These are phyloP conservation scores for Solanum hybrid DNA, from an alignment of 305 asterid genomes.

Conservation along the genomic window DNA sequence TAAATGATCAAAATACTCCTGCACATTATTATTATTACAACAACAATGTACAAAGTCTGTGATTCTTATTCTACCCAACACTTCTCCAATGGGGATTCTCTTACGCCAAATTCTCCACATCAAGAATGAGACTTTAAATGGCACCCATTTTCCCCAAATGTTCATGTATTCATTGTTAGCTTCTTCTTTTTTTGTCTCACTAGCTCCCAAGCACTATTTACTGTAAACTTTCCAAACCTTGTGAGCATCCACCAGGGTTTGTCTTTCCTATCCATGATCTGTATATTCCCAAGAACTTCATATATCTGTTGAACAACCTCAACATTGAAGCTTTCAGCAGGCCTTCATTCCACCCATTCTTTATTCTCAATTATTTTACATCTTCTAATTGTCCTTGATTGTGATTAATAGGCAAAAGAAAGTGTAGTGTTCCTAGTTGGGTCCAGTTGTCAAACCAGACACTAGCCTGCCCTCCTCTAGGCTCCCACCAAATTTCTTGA, in stretches of 20 bases:
- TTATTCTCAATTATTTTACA: too few relatives aligned
- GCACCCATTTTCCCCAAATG: background rate
- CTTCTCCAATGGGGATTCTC: background rate
- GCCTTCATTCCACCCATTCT: background rate
- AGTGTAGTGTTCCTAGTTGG: too few relatives aligned
- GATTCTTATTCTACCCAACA: background rate
- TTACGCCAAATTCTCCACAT: background rate
- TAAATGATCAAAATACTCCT: background rate
- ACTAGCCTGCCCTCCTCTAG: too few relatives aligned
- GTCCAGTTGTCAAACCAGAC: too few relatives aligned
- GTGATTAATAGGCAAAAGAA: background rate
- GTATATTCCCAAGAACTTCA: background rate
- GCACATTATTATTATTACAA: background rate
- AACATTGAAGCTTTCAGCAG: background rate
- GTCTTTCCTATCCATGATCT: background rate
- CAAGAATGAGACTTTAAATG: background rate
- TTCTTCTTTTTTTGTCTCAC: too few relatives aligned
- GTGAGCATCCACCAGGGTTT: background rate
- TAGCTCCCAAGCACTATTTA: too few relatives aligned
- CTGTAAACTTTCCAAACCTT: too few relatives aligned
- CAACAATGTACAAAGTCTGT: too few relatives aligned
- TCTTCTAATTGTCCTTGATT: background rate
- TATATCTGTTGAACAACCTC: background rate
- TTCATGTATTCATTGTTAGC: background rate
- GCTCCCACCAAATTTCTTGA: too few relatives aligned